Evolutionary conservation across 2,329 filamentous ascomycete genomes (phyloP), one percentile per base, ranked within the genome.

Genomic region (Ophiosphaerella korrae): DNA sequence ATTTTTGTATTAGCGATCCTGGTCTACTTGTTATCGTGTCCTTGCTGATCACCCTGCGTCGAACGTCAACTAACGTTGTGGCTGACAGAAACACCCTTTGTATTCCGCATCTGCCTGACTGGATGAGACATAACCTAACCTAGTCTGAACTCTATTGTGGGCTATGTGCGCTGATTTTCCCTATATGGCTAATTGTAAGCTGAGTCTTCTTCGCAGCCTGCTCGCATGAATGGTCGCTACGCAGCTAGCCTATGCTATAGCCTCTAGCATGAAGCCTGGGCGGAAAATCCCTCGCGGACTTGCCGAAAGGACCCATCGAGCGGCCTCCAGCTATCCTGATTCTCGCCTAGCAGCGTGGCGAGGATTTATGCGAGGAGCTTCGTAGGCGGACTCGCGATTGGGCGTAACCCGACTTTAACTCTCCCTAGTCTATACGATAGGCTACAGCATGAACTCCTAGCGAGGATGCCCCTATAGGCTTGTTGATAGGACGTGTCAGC

Each of bases 401-500:
- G 40, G 23, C 23, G 23, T 8, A 29, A 29, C 26, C 26, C 26
- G 9, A 11, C 7, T 11, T 29, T 5, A 29, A 29, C 7, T 11
- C 26, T 29, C 23, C n/a, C 40, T 11, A 26, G 38, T 18, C 38
- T 3, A 18, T 18, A 18, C 18, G 18, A 18, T 3, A 18, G 18
- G 18, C n/a, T 12, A 12, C 18, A 37, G 32, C 42, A 37, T 45
- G 32, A 45, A 37, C 42, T 45, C n/a, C 42, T 45, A 16, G 42
- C 32, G 42, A 45, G 33, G 33, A 38, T 45, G 42, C 32, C 42
- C 42, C 42, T 21, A 32, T 32, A 45, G 42, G 37, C 21, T 45
- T 45, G 32, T 45, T 45, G 33, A 45, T 45, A 13, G 42, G 42
- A 45, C 31, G 32, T 45, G 42, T 45, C 42, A 45, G 42, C 31